Base-by-base conservation (phyloP, 371 early-diverging fungal species). In the Rhizopus sp. region DNA sequence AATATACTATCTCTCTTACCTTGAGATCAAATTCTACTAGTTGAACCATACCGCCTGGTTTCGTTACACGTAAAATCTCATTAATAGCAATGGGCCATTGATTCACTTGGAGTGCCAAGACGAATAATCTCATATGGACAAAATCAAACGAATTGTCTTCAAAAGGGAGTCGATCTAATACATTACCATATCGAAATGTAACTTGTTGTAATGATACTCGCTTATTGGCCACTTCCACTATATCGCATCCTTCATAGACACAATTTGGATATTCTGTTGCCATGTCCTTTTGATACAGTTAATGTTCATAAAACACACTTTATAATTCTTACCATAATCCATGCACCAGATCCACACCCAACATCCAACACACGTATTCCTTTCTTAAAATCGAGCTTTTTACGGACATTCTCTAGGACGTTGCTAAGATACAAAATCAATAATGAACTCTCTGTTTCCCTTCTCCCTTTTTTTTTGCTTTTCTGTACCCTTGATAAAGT, bases 31-130 rank as follows among this genome's bases (percentile, higher is more conserved):
- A 49, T 40, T 79, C 80, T 32, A 76, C 53, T 13, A 77, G 51
- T 38, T 79, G 80, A 9, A 79, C 38, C 17, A 54, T 54, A 1
- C 77, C 77, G 37, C 75, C 75, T 42, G 80, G 77, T 35, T 73
- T 73, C 30, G 66, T 57, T 3, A 78, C 69, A 17, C 79, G 70
- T 13, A 64, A 47, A 9, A 56, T 38, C 42, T 69, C 64, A 17
- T 56, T 48, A 12, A 69, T 13, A 10, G 3, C 40, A 3, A 39
- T 9, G 0, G 39, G 48, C 65, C 68, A 71, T 39, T 68, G 48
- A 4, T 37, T 32, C 15, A 35, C 46, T 10, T 57, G 50, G 9
- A 71, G 50, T 1, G 53, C 65, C 12, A 64, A 53, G 3, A 56
- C 57, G 34, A 73, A 71, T 15, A 72, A 50, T 9, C 68, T 51